Evolutionary conservation across 1,284 basidiomycete species (phyloP), one percentile per base, ranked within the genome.

Genomic region (Entoloma clypeatum): DNA sequence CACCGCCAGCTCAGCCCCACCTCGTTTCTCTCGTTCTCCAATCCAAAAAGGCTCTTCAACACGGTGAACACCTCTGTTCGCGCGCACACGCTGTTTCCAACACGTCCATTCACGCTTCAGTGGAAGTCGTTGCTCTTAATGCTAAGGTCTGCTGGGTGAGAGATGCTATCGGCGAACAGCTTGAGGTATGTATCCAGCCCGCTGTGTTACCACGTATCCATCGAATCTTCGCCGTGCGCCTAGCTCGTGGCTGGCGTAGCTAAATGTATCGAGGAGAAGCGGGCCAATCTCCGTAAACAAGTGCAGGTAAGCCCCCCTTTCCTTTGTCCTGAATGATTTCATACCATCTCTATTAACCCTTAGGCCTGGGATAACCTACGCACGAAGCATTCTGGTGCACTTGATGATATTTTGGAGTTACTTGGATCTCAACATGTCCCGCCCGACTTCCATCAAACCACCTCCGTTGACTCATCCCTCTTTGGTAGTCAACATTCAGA

Each of bases 41-140:
- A 51, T 87, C 86, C 0, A 84, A 87, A 71, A 85, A 84, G 52
- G 86, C 84, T 0, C 70, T 89, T 3, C 79, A 85, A 51, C 75
- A 81, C 38, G 86, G 86, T 1, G 74, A 88, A 60, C 74, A 80
- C 37, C 69, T 88, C 4, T 89, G 86, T 51, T 74, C 73, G 2
- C 70, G 67, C 18, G 83, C 86, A 0, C 77, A 81, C 50, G 53
- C 62, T 1, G 60, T 81, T 17, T 75, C 81, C 13, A 74, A 75
- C 49, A 62, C 71, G 30, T 85, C 86, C 2, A 75, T 82, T 0
- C 75, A 77, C 49, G 66, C 67, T 28, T 74, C 77, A 0, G 66
- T 86, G 10, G 83, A 87, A 53, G 74, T 88, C 3, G 70, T 89
- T 4, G 80, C 81, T 0, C 67, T 87, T 14, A 84, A 88, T 55